These are phyloP conservation scores for Arthrobotrys pseudoclavata DNA, from an alignment of 2,329 filamentous ascomycete genomes.

Conservation along the genomic window DNA sequence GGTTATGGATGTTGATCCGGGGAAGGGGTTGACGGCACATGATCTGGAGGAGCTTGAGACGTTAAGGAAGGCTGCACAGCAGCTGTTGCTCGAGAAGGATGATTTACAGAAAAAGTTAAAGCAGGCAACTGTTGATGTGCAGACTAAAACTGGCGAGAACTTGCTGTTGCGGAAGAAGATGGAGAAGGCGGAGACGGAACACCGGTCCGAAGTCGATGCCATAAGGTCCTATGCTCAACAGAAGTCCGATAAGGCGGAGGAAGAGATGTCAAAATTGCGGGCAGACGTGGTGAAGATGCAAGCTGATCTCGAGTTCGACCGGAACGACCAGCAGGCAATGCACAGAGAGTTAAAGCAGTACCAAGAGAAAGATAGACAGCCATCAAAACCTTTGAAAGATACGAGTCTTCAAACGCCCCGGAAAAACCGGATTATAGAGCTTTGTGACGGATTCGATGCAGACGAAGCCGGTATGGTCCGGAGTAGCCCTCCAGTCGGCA, in stretches of 20 bases:
- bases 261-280: conserved; percentile 32
- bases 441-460: conserved; percentile 54
- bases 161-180: conserved; percentile 48
- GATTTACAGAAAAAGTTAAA: conserved; percentile 51
- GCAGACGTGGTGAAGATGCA: conserved; percentile 40
- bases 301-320: conserved; percentile 41
- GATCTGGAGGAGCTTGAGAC: conserved; percentile 46
- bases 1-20: conserved; percentile 37
- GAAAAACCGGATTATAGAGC: conserved; percentile 35
- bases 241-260: conserved; percentile 41
- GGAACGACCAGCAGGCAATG: conserved; percentile 40
- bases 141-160: conserved; percentile 51
- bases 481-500: conserved; percentile 52
- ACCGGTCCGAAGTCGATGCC: conserved; percentile 44
- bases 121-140: conserved; percentile 31
- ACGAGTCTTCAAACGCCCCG: conserved; percentile 23
- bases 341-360: conserved; percentile 49
- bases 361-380: conserved; percentile 39
- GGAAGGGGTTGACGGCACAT: conserved; percentile 29
- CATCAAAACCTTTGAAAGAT: conserved; percentile 10
- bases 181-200: conserved; percentile 45
- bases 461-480: conserved; percentile 53
- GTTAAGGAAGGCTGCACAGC: conserved; percentile 39
- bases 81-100: conserved; percentile 39
- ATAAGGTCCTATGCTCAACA: conserved; percentile 39